Percentiles rank a stretch among this genome's conserved stretches.
phyloP scores from a whole-genome alignment of 768 basidiomycete species.

The Cubamyces sp. region DNA sequence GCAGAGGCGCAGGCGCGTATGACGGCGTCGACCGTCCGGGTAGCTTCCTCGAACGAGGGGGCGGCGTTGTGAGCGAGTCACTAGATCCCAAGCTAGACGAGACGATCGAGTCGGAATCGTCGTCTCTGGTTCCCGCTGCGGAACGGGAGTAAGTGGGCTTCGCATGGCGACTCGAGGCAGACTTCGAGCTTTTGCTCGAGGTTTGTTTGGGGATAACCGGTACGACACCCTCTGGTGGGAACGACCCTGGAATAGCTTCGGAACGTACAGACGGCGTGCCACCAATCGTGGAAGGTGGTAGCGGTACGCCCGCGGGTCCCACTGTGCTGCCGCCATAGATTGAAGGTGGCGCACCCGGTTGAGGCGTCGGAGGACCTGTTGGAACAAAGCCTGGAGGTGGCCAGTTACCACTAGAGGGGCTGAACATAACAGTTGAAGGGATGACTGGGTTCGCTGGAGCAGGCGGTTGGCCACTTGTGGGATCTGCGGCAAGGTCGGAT shows the following conservation, averaged over 20 bases:
- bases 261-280: slow-evolving; percentile 26
- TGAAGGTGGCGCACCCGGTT: neutral
- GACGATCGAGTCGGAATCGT: slow-evolving; percentile 35
- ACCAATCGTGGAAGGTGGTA: slow-evolving; percentile 19
- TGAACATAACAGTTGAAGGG: slow-evolving; percentile 15
- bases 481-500: slow-evolving; percentile 12
- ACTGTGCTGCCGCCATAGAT: slow-evolving; percentile 18
- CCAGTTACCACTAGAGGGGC: neutral
- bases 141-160: slow-evolving; percentile 15
- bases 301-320: slow-evolving; percentile 14
- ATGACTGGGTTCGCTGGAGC: slow-evolving; percentile 17
- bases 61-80: slow-evolving; percentile 43
- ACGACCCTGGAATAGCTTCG: slow-evolving; percentile 23
- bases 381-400: slow-evolving; percentile 43
- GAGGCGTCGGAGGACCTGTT: slow-evolving; percentile 17
- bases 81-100: slow-evolving; percentile 36
- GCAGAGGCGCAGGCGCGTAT: slow-evolving; percentile 30
- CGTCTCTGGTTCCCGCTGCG: slow-evolving; percentile 3
- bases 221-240: slow-evolving; percentile 19
- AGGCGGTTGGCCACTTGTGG: slow-evolving; percentile 2
- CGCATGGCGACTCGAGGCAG: slow-evolving; percentile 10
- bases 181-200: slow-evolving; percentile 17
- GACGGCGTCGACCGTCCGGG: slow-evolving; percentile 21
- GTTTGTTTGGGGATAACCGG: slow-evolving; percentile 20
- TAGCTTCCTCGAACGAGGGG: slow-evolving; percentile 24